A percentile compares a stretch with the other conserved stretches of the same genome.
phyloP scores from a whole-genome alignment of 108 stramenopile species.

The Bacterosira constricta region DNA sequence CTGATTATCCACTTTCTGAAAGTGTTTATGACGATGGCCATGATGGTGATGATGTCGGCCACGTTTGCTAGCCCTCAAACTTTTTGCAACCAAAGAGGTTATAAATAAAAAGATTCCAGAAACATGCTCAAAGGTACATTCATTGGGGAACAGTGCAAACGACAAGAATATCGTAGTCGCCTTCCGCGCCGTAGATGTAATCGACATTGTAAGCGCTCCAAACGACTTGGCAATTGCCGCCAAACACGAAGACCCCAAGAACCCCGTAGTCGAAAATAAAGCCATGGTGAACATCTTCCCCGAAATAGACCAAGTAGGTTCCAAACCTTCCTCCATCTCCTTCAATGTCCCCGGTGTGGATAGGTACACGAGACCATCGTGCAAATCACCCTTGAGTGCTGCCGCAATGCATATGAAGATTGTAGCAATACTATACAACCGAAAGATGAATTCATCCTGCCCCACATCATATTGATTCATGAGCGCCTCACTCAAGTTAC shows the following conservation, averaged over 20 bases:
- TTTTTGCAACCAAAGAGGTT: conserved; percentile 74
- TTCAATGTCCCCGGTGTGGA: conserved; percentile 74
- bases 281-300: conserved; percentile 68
- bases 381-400: conserved; percentile 68
- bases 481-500: conserved; percentile 83
- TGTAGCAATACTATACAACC: conserved; percentile 82
- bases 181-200: conserved; percentile 87
- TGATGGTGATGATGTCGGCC: conserved; percentile 14
- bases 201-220: conserved; percentile 89
- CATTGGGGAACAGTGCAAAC: conserved; percentile 87
- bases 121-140: conserved; percentile 80
- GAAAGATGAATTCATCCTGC: conserved; percentile 92
- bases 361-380: conserved; percentile 67
- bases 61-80: conserved; percentile 53
- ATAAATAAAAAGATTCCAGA: conserved; percentile 81
- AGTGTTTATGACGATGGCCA: background rate
- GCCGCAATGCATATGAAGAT: conserved; percentile 80
- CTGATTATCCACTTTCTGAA: background rate
- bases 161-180: conserved; percentile 91
- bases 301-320: conserved; percentile 67
- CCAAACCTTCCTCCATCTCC: conserved; percentile 66
- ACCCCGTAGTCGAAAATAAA: conserved; percentile 82
- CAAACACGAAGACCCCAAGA: conserved; percentile 80
- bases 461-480: conserved; percentile 85
- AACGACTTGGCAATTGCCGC: conserved; percentile 92